phyloP scores from a whole-genome alignment of 352 stramenopile genomes.

The Pythium dissimile region DNA sequence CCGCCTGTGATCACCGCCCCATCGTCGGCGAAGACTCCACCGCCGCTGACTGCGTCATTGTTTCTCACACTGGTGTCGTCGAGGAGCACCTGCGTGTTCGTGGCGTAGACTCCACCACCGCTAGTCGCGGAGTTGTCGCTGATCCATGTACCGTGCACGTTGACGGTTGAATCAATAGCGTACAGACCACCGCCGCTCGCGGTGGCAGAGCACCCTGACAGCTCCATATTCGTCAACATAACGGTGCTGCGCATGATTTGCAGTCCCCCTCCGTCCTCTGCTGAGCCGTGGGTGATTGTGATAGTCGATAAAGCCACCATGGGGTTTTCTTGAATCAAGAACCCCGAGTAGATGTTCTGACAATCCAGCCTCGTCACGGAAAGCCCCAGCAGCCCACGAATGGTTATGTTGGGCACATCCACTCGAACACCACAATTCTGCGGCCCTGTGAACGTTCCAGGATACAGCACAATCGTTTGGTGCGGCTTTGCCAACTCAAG shows the following conservation, averaged over 20 bases:
- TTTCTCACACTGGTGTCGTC: background rate
- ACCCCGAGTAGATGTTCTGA: slow-evolving; percentile 7
- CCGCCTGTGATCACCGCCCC: background rate
- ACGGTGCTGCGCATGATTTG: slow-evolving; percentile 18
- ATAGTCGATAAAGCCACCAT: slow-evolving; percentile 25
- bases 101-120: slow-evolving; percentile 14
- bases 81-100: background rate
- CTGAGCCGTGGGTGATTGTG: slow-evolving; percentile 20
- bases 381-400: slow-evolving; percentile 38
- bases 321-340: slow-evolving; percentile 23
- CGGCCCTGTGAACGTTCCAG: slow-evolving; percentile 29
- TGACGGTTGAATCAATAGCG: slow-evolving; percentile 25
- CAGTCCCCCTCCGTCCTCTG: slow-evolving; percentile 26
- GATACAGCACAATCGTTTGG: slow-evolving; percentile 52
- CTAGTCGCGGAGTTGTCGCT: background rate
- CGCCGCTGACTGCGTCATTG: slow-evolving; percentile 8
- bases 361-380: slow-evolving; percentile 43
- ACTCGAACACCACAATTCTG: slow-evolving; percentile 42
- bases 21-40: slow-evolving; percentile 6
- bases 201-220: slow-evolving; percentile 5
- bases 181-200: slow-evolving; percentile 35
- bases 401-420: slow-evolving; percentile 20
- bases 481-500: slow-evolving; percentile 27
- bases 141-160: slow-evolving; percentile 1
- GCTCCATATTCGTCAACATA: slow-evolving; percentile 1